Evolutionary conservation across 768 basidiomycete genomes (phyloP).

Genomic region (Leucocoprinus birnbaumii): DNA sequence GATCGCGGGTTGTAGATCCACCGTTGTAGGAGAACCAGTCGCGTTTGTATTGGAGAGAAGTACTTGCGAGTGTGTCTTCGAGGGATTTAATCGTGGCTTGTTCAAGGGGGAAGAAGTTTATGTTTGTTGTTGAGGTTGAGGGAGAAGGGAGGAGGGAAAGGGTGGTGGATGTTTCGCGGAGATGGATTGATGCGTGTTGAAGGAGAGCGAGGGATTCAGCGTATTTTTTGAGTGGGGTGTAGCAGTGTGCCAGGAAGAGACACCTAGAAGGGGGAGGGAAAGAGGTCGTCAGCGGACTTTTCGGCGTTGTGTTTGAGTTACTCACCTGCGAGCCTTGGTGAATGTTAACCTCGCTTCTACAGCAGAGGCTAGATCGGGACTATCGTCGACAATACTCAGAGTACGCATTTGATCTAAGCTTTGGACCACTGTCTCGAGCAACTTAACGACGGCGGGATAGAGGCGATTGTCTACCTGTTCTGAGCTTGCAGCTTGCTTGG

Average conservation of each 20-base stretch:
- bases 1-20: constrained; percentile 44
- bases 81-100: constrained; percentile 41
- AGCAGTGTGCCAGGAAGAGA: constrained; percentile 74
- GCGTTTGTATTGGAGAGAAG: constrained; percentile 54
- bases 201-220: constrained; percentile 70
- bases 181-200: constrained; percentile 67
- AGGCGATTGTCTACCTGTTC: constrained; percentile 65
- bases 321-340: constrained; percentile 70
- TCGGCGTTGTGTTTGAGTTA: constrained; percentile 15
- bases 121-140: background rate
- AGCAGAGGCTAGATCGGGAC: constrained; percentile 74
- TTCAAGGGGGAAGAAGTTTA: constrained; percentile 53
- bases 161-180: constrained; percentile 64
- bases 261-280: constrained; percentile 40
- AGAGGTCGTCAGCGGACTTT: no score
- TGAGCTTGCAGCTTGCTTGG: constrained; percentile 22
- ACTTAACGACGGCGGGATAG: constrained; percentile 87
- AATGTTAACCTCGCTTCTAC: constrained; percentile 75
- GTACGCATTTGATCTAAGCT: constrained; percentile 81
- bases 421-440: constrained; percentile 83
- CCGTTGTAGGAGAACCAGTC: constrained; percentile 83
- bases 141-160: constrained; percentile 38
- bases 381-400: constrained; percentile 84
- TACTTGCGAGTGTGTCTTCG: constrained; percentile 46
- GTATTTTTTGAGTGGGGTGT: constrained; percentile 65